A percentile compares a stretch with the other conserved stretches of the same genome.
Evolutionary conservation across 1,284 basidiomycete species (phyloP).

Genomic region (Singerocomus inundabilis): DNA sequence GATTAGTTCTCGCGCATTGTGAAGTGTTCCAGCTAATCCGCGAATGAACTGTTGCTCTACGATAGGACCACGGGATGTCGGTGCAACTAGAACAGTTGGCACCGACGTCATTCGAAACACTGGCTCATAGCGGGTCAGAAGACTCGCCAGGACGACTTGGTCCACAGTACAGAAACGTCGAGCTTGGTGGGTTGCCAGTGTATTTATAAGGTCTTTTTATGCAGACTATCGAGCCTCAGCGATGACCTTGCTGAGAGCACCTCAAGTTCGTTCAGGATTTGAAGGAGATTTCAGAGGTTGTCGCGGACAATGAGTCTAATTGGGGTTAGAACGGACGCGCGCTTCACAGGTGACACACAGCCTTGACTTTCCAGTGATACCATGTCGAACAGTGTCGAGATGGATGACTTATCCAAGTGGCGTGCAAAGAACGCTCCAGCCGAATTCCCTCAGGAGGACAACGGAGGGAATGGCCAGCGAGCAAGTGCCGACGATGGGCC

Average conservation of each 20-base stretch:
- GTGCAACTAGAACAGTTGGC: constrained; percentile 30
- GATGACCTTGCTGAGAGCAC: no score
- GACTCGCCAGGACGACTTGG: constrained; percentile 42
- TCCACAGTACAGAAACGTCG: constrained; percentile 31
- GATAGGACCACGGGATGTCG: constrained; percentile 41
- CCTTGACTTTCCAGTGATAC: background rate
- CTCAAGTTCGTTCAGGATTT: background rate
- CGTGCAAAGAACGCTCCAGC: constrained; percentile 1
- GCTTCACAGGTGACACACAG: constrained; percentile 1
- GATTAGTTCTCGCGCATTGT: constrained; percentile 30
- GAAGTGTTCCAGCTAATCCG: constrained; percentile 38
- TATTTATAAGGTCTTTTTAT: no score
- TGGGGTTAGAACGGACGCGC: background rate
- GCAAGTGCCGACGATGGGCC: constrained; percentile 14
- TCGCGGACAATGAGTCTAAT: background rate
- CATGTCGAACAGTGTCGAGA: constrained; percentile 28
- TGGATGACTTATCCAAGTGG: constrained; percentile 21
- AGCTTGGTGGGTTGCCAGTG: background rate
- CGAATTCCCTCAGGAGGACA: constrained; percentile 2
- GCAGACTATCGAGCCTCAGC: no score
- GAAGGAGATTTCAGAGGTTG: constrained; percentile 1
- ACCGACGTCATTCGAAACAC: background rate
- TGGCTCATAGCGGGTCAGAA: background rate
- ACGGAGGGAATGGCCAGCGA: constrained; percentile 1
- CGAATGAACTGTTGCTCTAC: constrained; percentile 36